These are phyloP conservation scores for Centrapalus pauciflorus DNA, from an alignment of 129 eudicot species.

Conservation along the genomic window DNA sequence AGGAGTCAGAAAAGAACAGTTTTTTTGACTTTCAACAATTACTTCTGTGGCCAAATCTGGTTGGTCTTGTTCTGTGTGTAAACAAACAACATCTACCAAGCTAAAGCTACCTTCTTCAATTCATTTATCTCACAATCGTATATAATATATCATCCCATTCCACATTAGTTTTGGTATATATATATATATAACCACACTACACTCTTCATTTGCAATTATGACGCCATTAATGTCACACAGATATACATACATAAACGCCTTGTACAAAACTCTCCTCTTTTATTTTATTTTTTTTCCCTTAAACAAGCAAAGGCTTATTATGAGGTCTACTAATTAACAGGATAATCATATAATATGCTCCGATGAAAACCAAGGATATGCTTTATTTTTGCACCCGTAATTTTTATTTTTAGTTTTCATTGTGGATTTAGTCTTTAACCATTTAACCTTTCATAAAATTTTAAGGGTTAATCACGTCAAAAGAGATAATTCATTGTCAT, in stretches of 20 bases:
- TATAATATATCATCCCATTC: background rate
- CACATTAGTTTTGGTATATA: constrained; percentile 11
- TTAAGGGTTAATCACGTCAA: too few relatives aligned
- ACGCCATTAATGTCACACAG: constrained; percentile 18
- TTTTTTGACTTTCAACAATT: constrained; percentile 15
- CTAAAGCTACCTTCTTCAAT: background rate
- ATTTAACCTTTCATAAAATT: too few relatives aligned
- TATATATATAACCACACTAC: background rate
- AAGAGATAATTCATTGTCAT: too few relatives aligned
- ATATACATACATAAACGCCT: constrained; percentile 10
- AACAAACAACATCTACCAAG: background rate
- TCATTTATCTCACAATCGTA: constrained; percentile 4
- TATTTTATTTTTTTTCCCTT: too few relatives aligned
- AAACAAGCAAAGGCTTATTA: too few relatives aligned
- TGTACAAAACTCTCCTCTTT: background rate
- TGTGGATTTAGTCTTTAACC: too few relatives aligned
- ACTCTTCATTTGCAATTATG: background rate
- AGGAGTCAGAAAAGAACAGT: constrained; percentile 1
- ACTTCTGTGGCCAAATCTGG: constrained; percentile 43
- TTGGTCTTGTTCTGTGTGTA: constrained; percentile 62
- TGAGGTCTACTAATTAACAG: too few relatives aligned
- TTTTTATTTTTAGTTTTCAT: too few relatives aligned
- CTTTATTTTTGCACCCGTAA: too few relatives aligned
- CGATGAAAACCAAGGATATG: too few relatives aligned
- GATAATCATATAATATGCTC: too few relatives aligned